Conservation (phyloP, 352 stramenopile species). For the Pythium aquatile region DNA sequence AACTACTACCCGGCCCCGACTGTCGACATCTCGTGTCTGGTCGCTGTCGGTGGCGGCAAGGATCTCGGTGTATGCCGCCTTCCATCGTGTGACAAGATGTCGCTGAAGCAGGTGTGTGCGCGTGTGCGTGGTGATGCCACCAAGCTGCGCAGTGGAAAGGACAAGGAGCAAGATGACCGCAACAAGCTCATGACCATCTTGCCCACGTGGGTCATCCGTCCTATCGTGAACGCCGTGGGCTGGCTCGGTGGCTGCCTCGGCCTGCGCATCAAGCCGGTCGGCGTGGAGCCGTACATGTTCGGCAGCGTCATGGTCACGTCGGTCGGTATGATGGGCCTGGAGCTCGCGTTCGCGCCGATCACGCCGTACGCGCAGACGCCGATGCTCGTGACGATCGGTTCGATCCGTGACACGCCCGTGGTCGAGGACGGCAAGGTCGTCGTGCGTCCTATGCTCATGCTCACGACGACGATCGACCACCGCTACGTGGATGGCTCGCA, state of each 20-base stretch:
- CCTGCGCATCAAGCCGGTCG: conserved; percentile 47
- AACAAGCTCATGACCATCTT: conserved; percentile 64
- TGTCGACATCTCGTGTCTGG: conserved; percentile 65
- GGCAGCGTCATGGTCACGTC: conserved; percentile 71
- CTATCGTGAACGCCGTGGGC: conserved; percentile 52
- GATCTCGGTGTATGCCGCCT: conserved; percentile 59
- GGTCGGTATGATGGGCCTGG: conserved; percentile 68
- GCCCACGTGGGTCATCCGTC: conserved; percentile 54
- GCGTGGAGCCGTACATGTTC: conserved; percentile 73
- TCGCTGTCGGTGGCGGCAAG: conserved; percentile 55
- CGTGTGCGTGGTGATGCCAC: conserved; percentile 45
- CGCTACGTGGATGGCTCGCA: conserved; percentile 66
- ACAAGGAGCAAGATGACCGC: conserved; percentile 56
- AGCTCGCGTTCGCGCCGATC: conserved; percentile 64
- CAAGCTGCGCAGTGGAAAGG: conserved; percentile 53
- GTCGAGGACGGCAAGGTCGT: conserved; percentile 58
- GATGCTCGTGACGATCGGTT: conserved; percentile 68
- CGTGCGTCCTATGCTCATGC: conserved; percentile 56
- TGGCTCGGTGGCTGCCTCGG: conserved; percentile 64
- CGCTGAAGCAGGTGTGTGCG: conserved; percentile 44
- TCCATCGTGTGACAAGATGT: conserved; percentile 50
- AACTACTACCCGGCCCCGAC: conserved; percentile 65
- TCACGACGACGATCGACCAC: conserved; percentile 75
- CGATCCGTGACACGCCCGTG: conserved; percentile 61
- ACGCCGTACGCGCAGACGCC: conserved; percentile 60